A percentile compares a stretch with the other conserved stretches of the same genome.
phyloP scores from a whole-genome alignment of 805 yeast species.

The Candida gorgasii region DNA sequence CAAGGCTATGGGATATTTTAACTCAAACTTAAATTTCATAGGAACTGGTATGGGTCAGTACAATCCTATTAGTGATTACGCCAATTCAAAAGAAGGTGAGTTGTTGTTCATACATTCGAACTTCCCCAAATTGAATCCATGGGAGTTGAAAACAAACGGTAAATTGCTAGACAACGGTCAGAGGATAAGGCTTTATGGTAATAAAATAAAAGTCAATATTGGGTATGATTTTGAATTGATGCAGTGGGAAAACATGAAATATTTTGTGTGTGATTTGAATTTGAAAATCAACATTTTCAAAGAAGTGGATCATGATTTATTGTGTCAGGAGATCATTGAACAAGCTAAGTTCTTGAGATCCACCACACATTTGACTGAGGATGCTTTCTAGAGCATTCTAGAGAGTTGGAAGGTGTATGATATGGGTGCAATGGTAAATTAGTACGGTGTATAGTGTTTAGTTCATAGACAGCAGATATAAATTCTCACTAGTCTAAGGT shows the following conservation, averaged over 20 bases:
- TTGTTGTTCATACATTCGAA: slow-evolving; percentile 64
- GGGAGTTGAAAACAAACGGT: slow-evolving; percentile 46
- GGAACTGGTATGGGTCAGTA: slow-evolving; percentile 81
- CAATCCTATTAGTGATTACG: slow-evolving; percentile 64
- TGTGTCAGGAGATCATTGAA: slow-evolving; percentile 51
- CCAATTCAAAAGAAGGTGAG: slow-evolving; percentile 19
- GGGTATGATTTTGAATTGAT: slow-evolving; percentile 59
- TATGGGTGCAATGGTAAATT: too few species aligned
- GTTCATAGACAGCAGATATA: too few species aligned
- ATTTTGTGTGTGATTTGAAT: slow-evolving; percentile 52
- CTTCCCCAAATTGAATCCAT: slow-evolving; percentile 66
- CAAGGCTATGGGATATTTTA: slow-evolving; percentile 51
- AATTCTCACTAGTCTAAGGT: too few species aligned
- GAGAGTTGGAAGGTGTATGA: too few species aligned
- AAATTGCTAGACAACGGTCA: slow-evolving; percentile 45
- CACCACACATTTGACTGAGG: slow-evolving; percentile 18
- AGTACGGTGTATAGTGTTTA: too few species aligned
- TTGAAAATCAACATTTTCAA: slow-evolving; percentile 47
- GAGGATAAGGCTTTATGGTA: slow-evolving; percentile 59
- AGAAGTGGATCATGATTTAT: slow-evolving; percentile 38
- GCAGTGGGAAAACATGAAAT: slow-evolving; percentile 61
- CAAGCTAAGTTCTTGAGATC: slow-evolving; percentile 45
- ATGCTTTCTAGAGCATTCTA: slow-evolving; percentile 13
- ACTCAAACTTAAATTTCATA: slow-evolving; percentile 39
- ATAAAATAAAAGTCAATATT: slow-evolving; percentile 50